Conservation (phyloP, 2,329 filamentous ascomycete species). For the Dactylellina haptotyla region DNA sequence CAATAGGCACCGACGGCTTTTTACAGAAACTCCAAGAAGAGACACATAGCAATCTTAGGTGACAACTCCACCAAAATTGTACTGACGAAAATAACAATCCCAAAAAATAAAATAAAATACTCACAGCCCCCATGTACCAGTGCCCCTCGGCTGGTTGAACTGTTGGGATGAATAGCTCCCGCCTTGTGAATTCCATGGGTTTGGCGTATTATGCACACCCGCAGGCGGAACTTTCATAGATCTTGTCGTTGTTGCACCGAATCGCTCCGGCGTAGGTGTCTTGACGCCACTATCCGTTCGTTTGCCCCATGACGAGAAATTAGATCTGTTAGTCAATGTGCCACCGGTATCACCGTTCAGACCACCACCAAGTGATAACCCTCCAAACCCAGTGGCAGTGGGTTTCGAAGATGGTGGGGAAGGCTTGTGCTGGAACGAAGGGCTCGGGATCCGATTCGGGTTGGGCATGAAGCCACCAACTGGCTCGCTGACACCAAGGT, state of each 20-base stretch:
- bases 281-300: conserved; percentile 20
- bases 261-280: conserved; percentile 29
- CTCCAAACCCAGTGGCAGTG: conserved; percentile 28
- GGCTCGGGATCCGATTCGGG: conserved; percentile 11
- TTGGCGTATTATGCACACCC: conserved; percentile 16
- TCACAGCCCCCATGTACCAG: conserved; percentile 8
- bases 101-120: not conserved
- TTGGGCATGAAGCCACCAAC: conserved; percentile 19
- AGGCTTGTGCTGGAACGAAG: not conserved
- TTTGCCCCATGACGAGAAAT: conserved; percentile 37
- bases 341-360: no score
- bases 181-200: conserved; percentile 21
- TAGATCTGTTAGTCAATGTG: conserved; percentile 17
- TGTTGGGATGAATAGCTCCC: conserved; percentile 13
- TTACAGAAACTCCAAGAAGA: no score
- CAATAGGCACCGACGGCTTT: no score
- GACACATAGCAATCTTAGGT: no score
- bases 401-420: conserved; percentile 1
- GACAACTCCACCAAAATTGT: no score
- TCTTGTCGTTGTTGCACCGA: conserved; percentile 47
- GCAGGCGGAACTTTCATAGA: conserved; percentile 44
- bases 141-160: conserved; percentile 8
- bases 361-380: conserved; percentile 37
- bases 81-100: no score
- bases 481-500: conserved; percentile 32